A percentile compares a stretch with the other conserved stretches of the same genome.
Conservation (phyloP, 805 yeast genomes). For the Starmerella scarabaei region DNA sequence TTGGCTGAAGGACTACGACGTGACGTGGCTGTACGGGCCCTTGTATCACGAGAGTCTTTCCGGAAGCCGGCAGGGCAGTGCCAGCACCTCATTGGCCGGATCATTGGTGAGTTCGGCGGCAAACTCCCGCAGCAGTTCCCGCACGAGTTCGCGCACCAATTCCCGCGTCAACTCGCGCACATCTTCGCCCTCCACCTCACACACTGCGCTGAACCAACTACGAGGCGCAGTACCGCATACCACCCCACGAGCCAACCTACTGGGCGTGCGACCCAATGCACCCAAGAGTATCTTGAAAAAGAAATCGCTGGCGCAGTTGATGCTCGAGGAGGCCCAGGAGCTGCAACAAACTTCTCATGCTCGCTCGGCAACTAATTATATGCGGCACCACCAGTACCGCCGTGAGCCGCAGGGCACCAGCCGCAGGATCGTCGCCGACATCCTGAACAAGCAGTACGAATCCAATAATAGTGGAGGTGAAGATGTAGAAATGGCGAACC, state of each 20-base stretch:
- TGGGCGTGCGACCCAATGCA: neutral
- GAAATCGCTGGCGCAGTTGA: slow-evolving; percentile 68
- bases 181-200: neutral
- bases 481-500: neutral
- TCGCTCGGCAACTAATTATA: slow-evolving; percentile 19
- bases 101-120: too few relatives aligned
- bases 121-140: neutral
- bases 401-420: slow-evolving; percentile 24
- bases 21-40: slow-evolving; percentile 97
- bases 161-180: neutral
- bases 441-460: slow-evolving; percentile 25
- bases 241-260: neutral
- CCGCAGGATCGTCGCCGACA: slow-evolving; percentile 24
- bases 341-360: slow-evolving; percentile 5
- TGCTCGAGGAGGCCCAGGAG: slow-evolving; percentile 34
- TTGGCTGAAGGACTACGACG: slow-evolving; percentile 95
- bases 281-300: slow-evolving; percentile 81
- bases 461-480: neutral
- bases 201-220: neutral
- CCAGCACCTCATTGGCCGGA: neutral
- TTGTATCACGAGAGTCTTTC: slow-evolving; percentile 33
- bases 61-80: neutral
- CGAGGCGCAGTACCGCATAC: neutral
- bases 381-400: slow-evolving; percentile 31
- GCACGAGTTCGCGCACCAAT: neutral